Evolutionary conservation across 148 eudicot genomes (phyloP), one percentile per base, ranked within the genome.

Genomic region (Polygonum maritimum): DNA sequence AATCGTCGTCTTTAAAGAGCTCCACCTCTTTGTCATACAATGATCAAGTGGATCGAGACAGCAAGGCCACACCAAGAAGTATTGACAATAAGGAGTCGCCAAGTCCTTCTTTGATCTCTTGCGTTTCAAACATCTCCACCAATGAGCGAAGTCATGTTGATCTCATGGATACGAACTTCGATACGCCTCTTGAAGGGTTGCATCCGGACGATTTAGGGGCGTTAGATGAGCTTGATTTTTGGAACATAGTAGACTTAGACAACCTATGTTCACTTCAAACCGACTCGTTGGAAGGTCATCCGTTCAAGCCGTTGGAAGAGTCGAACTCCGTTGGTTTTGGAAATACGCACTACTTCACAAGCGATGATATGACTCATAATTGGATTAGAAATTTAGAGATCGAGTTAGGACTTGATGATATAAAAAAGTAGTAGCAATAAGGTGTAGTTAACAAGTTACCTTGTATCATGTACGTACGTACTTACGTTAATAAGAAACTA

Each of bases 341-440:
- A 67, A 16, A 67, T 13, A 38, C 5, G 7, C 45, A 67, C 15
- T 16, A 5, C 40, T 2, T 15, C 44, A 5, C 71, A 38, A 13
- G 45, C 45, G 71, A 67, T 7, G 10, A 4, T 5, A 35, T 14
- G 3, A 67, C 44, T 67, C 45, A 38, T 12, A 67, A 15, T 15
- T 67, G 71, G 71, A n/a, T 67, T 67, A 67, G 71, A 67, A 36
- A 38, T 41, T 36, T 67, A 67, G 71, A 67, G 71, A 67, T 67
- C 19, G 71, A 67, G 44, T 67, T 67, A 67, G 71, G 71, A 38
- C 44, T 67, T 35, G 71, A 67, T 67, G 71, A 67, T 67, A 38
- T 36, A 15, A 5, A 60, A 3, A 4, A 67, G 45, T 65, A 65
- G 44, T 36, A 67, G 11, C 1, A 8, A 67, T n/a, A 67, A 44